Conservation (phyloP, 2,329 filamentous ascomycete species). For the Fusarium sacchari region DNA sequence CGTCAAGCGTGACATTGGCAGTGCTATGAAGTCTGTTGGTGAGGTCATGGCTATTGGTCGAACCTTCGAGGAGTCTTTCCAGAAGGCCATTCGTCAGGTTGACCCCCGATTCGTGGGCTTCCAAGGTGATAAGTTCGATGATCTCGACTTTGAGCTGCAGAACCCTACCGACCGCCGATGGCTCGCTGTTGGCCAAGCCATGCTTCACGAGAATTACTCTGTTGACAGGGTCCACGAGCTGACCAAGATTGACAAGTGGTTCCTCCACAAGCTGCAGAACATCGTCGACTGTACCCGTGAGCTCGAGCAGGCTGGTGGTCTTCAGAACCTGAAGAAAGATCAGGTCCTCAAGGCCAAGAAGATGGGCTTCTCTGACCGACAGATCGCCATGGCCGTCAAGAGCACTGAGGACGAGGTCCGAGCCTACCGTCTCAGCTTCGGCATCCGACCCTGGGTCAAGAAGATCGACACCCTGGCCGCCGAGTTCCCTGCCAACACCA, state of each 20-base stretch:
- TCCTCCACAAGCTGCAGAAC: constrained; percentile 97
- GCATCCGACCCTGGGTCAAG: constrained; percentile 96
- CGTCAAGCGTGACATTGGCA: constrained; percentile 96
- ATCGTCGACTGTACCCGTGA: constrained; percentile 91
- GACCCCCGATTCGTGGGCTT: constrained; percentile 92
- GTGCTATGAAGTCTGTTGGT: constrained; percentile 98
- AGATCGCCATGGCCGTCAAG: constrained; percentile 88
- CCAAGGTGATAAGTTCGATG: constrained; percentile 93
- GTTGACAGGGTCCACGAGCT: constrained; percentile 92
- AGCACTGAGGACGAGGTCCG: constrained; percentile 91
- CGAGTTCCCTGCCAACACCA: constrained; percentile 93
- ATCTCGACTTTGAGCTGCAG: constrained; percentile 87
- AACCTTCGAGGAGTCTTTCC: constrained; percentile 98
- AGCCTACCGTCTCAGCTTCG: constrained; percentile 83
- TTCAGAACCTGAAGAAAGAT: constrained; percentile 88
- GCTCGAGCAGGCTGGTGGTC: constrained; percentile 82
- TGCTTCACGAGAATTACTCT: constrained; percentile 96
- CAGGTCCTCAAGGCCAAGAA: constrained; percentile 93
- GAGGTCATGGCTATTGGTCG: constrained; percentile 99
- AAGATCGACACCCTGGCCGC: constrained; percentile 97
- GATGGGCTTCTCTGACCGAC: constrained; percentile 95
- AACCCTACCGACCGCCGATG: constrained; percentile 97
- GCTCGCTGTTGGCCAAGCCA: constrained; percentile 96
- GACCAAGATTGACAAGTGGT: constrained; percentile 99
- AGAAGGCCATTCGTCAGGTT: constrained; percentile 97